Evolutionary conservation across 1,284 basidiomycete genomes (phyloP).

Genomic region (Marasmius fiardii): DNA sequence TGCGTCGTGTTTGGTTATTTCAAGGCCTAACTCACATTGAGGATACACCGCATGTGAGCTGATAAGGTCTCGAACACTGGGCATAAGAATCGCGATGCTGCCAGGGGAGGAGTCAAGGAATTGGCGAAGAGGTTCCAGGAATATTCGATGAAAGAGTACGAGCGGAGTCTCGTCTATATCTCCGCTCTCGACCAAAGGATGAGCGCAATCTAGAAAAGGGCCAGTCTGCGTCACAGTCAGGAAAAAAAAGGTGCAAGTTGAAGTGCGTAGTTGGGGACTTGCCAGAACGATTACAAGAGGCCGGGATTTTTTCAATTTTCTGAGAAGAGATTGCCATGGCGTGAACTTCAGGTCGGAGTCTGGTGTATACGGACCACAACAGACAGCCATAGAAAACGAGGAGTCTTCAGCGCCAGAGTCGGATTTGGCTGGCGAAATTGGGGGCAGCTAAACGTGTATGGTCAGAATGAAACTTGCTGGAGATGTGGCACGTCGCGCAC

Average conservation of each 20-base stretch:
- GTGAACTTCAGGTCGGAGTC: slow-evolving; percentile 77
- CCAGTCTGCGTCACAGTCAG: slow-evolving; percentile 57
- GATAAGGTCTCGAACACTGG: slow-evolving; percentile 80
- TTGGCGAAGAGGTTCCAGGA: slow-evolving; percentile 56
- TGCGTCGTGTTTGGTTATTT: slow-evolving; percentile 37
- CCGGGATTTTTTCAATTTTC: slow-evolving; percentile 52
- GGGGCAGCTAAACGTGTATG: slow-evolving; percentile 41
- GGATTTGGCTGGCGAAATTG: slow-evolving; percentile 26
- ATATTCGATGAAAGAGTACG: slow-evolving; percentile 69
- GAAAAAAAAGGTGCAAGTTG: not conserved
- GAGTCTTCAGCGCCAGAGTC: slow-evolving; percentile 32
- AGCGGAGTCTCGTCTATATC: slow-evolving; percentile 63
- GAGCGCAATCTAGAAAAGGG: slow-evolving; percentile 82
- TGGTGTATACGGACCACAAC: slow-evolving; percentile 80
- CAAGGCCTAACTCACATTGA: slow-evolving; percentile 67
- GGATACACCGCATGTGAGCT: slow-evolving; percentile 85
- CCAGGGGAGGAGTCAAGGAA: slow-evolving; percentile 64
- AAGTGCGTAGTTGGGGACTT: slow-evolving; percentile 23
- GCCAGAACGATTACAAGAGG: slow-evolving; percentile 84
- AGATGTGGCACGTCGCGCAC: slow-evolving; percentile 38
- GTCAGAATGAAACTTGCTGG: slow-evolving; percentile 10
- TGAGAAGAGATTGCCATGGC: slow-evolving; percentile 62
- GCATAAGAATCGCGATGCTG: slow-evolving; percentile 75
- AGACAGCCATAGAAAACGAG: slow-evolving; percentile 64
- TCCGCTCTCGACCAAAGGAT: slow-evolving; percentile 72